A percentile compares a stretch with the other conserved stretches of the same genome.
These are phyloP conservation scores for Bjerkandera adusta DNA, from an alignment of 1,284 basidiomycete genomes.

Conservation along the genomic window DNA sequence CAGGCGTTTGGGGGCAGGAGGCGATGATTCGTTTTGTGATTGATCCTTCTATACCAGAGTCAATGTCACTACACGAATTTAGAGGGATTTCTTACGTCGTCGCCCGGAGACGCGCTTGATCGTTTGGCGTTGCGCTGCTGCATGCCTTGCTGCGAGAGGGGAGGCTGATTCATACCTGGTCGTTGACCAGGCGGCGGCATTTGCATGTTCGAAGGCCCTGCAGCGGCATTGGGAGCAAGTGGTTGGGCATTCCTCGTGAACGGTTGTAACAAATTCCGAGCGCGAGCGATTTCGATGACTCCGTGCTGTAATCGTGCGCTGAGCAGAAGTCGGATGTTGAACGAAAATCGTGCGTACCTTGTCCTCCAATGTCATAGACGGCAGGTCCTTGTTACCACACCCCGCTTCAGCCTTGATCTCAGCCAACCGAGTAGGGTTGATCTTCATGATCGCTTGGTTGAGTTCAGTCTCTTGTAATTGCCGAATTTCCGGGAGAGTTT, in stretches of 20 bases:
- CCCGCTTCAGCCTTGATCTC: constrained; percentile 45
- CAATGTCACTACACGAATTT: constrained; percentile 11
- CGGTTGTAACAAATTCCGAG: constrained; percentile 19
- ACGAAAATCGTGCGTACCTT: constrained; percentile 44
- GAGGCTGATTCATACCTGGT: constrained; percentile 19
- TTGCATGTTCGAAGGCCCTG: constrained; percentile 9
- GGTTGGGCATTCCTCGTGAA: constrained; percentile 10
- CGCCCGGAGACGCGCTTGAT: constrained; percentile 66
- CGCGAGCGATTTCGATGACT: constrained; percentile 32
- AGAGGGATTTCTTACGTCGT: constrained; percentile 47
- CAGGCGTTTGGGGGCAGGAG: constrained; percentile 59
- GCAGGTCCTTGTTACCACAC: constrained; percentile 47
- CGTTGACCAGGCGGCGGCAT: constrained; percentile 10
- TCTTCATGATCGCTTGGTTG: constrained; percentile 35
- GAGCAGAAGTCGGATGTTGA: constrained; percentile 14
- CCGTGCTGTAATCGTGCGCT: constrained; percentile 31
- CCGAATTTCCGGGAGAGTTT: constrained; percentile 7
- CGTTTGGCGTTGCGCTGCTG: constrained; percentile 48
- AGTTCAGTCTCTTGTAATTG: constrained; percentile 20
- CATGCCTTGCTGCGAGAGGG: constrained; percentile 24
- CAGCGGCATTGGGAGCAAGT: constrained; percentile 13
- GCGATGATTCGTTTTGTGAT: constrained; percentile 55
- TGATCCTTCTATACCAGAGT: constrained; percentile 43
- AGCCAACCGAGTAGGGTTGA: constrained; percentile 33
- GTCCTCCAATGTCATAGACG: constrained; percentile 43